A percentile compares a stretch with the other conserved stretches of the same genome.
Evolutionary conservation across 169 alveolate genomes (phyloP).

Genomic region (Neospora caninum): DNA sequence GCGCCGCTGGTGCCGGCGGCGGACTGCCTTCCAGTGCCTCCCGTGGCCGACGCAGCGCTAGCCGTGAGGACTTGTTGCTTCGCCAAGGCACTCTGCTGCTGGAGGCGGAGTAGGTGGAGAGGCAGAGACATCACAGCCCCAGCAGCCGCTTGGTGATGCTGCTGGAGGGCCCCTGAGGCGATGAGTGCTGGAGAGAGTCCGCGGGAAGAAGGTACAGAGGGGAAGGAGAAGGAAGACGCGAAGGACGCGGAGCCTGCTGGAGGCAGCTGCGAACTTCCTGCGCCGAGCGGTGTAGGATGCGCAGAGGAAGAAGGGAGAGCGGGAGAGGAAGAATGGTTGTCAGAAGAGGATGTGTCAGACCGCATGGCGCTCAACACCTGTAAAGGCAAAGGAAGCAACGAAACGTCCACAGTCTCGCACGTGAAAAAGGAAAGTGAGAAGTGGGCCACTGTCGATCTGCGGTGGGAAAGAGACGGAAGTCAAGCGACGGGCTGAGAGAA

Average conservation of each 20-base stretch:
- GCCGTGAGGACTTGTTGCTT: background rate
- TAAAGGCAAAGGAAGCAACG: background rate
- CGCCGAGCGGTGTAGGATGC: background rate
- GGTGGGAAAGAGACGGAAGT: background rate
- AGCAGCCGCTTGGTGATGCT: background rate
- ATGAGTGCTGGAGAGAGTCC: background rate
- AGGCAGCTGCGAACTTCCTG: background rate
- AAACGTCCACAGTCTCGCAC: no score
- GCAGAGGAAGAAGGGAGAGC: background rate
- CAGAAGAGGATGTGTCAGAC: background rate
- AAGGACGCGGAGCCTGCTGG: background rate
- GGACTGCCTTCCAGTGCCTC: background rate
- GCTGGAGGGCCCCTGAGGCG: background rate
- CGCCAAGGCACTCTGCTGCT: background rate
- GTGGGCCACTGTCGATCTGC: background rate
- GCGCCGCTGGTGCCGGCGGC: background rate
- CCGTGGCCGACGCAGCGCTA: background rate
- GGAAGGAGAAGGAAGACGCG: background rate
- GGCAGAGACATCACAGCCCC: background rate
- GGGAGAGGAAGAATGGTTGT: background rate
- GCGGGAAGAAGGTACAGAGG: background rate
- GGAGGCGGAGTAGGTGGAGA: slow-evolving; percentile 10
- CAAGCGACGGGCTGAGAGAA: background rate
- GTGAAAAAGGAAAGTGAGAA: no score
- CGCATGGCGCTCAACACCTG: background rate